Evolutionary conservation across 441 rosid genomes (phyloP), one percentile per base, ranked within the genome.

Genomic region (Croton setiger): DNA sequence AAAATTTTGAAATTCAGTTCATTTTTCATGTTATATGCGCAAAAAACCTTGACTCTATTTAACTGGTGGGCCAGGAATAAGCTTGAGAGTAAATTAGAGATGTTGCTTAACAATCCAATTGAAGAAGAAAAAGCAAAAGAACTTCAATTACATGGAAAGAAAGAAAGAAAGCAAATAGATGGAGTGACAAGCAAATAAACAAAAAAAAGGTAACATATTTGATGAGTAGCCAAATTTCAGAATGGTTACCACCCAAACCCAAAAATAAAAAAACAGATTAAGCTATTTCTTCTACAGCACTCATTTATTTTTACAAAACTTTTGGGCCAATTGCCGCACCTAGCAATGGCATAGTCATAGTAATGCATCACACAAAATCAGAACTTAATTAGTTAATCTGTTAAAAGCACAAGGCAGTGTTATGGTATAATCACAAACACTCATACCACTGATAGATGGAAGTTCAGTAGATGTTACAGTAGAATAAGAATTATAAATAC

Each of bases 211-310:
- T 12, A 55, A 5, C 53, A 12, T 43, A 13, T 47, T 20, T 55
- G 21, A 63, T 49, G 36, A 20, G 54, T 1, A 2, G 60, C 60
- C 13, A 47, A 15, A 27, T 17, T 48, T 35, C 5, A 20, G 23
- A 15, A 39, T 55, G 45, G 47, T 41, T 12, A 3, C 2, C 13
- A 69, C 17, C 15, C 62, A 74, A 63, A 13, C 69, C 54, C 49
- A 48, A 39, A 23, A 41, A 49, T n/a, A n/a, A n/a, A n/a, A n/a
- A n/a, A n/a, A 59, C 47, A 68, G 69, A 68, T 44, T 9, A 57
- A n/a, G 41, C 17, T 39, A 4, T n/a, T n/a, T n/a, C 20, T 57
- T 64, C 59, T 63, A 49, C n/a, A 27, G 35, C 13, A 39, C 11
- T 31, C 63, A 55, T 67, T 23, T 54, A 58, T 21, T 5, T 5